These are phyloP conservation scores for Calonectria naviculata DNA, from an alignment of 2,329 filamentous ascomycete genomes.

Conservation along the genomic window DNA sequence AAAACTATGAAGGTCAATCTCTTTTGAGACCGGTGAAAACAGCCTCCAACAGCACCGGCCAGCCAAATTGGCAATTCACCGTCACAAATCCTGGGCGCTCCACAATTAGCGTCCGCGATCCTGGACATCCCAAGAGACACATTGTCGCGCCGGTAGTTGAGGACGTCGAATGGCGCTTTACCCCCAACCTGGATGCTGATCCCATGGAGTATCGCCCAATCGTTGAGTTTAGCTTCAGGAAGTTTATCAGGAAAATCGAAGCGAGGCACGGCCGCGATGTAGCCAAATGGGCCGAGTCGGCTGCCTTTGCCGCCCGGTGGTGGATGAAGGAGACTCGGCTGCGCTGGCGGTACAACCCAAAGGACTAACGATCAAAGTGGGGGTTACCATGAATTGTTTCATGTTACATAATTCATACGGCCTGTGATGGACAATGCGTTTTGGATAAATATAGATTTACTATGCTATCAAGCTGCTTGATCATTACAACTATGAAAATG, in stretches of 20 bases:
- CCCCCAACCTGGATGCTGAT: not conserved
- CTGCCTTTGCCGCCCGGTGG: not conserved
- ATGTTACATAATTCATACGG: not conserved
- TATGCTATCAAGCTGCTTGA: not conserved
- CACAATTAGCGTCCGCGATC: not conserved
- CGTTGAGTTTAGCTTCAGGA: not conserved
- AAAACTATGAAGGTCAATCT: constrained; percentile 41
- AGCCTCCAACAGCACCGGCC: constrained; percentile 16
- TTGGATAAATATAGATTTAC: not conserved
- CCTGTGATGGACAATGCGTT: not conserved
- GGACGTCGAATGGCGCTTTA: not conserved
- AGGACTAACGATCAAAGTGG: not conserved
- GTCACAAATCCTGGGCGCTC: not conserved
- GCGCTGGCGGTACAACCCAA: not conserved
- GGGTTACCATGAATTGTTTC: not conserved
- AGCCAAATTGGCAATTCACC: constrained; percentile 31
- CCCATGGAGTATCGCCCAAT: not conserved
- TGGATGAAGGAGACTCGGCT: not conserved
- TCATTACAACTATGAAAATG: no score
- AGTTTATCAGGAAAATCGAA: not conserved
- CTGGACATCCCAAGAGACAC: not conserved
- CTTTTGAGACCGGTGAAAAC: constrained; percentile 33
- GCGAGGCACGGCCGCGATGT: not conserved
- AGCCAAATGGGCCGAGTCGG: not conserved
- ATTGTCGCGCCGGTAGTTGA: not conserved